These are phyloP conservation scores for Boletus barrowsii DNA, from an alignment of 768 basidiomycete genomes.

Conservation along the genomic window DNA sequence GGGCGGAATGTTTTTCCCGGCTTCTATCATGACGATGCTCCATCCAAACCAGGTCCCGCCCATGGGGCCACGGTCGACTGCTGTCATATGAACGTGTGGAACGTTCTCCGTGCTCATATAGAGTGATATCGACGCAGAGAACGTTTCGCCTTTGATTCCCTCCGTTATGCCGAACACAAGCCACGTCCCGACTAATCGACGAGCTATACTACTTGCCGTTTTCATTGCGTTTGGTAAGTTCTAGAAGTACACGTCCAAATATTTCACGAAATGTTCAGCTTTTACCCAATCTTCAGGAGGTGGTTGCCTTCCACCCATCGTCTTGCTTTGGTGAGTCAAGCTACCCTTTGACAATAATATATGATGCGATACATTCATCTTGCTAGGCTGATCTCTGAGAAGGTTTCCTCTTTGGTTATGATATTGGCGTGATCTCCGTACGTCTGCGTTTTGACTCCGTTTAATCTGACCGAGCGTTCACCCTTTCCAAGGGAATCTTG, in stretches of 20 bases:
- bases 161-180: not conserved
- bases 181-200: constrained; percentile 10
- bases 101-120: not conserved
- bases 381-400: constrained; percentile 1
- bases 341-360: not conserved
- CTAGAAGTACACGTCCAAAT: not conserved
- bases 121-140: not conserved
- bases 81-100: constrained; percentile 6
- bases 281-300: constrained; percentile 6
- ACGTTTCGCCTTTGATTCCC: not conserved
- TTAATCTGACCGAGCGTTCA: not conserved
- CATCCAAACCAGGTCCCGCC: not conserved
- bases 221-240: constrained; percentile 17
- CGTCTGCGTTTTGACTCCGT: not conserved
- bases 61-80: not conserved
- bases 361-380: not conserved
- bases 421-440: constrained; percentile 17
- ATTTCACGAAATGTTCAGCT: not conserved
- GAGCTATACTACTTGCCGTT: constrained; percentile 10
- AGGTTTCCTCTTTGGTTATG: constrained; percentile 16
- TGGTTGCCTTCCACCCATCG: not conserved
- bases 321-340: not conserved
- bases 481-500: constrained; percentile 5
- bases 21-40: not conserved
- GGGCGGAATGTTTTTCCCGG: not conserved